These are phyloP conservation scores for Eucalyptus curtisii DNA, from an alignment of 345 rosid genomes.

Conservation along the genomic window DNA sequence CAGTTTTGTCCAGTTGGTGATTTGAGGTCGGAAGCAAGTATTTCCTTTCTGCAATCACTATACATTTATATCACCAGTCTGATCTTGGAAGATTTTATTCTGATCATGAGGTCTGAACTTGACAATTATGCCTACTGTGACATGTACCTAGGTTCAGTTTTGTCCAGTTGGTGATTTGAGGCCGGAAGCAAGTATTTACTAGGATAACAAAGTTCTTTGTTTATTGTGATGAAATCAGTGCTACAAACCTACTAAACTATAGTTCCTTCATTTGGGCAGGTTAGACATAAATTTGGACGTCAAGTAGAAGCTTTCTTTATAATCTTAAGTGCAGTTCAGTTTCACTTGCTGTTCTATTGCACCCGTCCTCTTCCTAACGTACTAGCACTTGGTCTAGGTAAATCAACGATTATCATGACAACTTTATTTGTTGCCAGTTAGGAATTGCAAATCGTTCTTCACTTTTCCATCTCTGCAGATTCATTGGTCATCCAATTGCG, in stretches of 20 bases:
- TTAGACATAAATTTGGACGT: conserved; percentile 63
- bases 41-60: neutral
- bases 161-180: neutral
- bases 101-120: neutral
- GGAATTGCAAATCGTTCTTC: neutral
- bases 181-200: neutral
- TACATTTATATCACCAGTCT: neutral
- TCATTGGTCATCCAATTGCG: neutral
- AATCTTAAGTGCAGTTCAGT: conserved; percentile 65
- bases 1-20: neutral
- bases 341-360: conserved; percentile 92
- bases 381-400: conserved; percentile 82
- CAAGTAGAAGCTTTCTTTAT: conserved; percentile 96
- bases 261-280: conserved; percentile 28
- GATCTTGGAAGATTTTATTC: neutral
- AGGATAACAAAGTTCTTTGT: neutral
- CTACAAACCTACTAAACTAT: neutral
- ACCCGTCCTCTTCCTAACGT: conserved; percentile 90
- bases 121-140: neutral
- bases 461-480: neutral
- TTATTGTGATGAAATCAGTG: neutral
- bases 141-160: neutral
- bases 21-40: neutral
- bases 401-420: conserved; percentile 1
- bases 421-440: neutral